Base-by-base conservation (phyloP, 2,329 filamentous ascomycete species). In the Tolypocladium paradoxum region DNA sequence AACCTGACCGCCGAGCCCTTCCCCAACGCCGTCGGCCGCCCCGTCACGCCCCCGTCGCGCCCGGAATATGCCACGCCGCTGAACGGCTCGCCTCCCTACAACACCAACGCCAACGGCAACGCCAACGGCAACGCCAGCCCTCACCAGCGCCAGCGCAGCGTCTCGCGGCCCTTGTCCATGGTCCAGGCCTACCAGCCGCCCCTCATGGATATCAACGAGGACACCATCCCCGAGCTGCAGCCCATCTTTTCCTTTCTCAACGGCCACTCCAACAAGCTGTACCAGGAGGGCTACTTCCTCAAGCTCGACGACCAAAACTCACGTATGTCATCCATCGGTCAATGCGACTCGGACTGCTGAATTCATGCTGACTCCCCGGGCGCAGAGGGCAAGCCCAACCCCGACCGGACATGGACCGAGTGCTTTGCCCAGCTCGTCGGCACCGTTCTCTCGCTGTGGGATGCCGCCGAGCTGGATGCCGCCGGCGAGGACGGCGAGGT, bases 401-500 rank as follows among this genome's bases (percentile, higher is more conserved):
- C 80, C 43, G 91, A 96, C 69, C 80, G 93, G 62, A 88, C 84
- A 58, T 99, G 93, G 93, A 87, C 87, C 37, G 93, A 99, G 75
- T 96, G 90, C 70, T 99, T 97, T 71, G 91, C 92, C 45, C 93
- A 97, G 68, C 83, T 99, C 18, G 90, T 96, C 20, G 93, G 93
- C 59, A 97, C 93, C 1, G 89, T 97, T 18, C 74, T 99, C 54
- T 96, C 93, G 7, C 74, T 97, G 49, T 99, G 93, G 93, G 92
- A 99, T 70, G 91, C 92, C 27, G 84, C 88, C 58, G 90, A 93
- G 67, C 78, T 97, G 54, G 93, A 99, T 72, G 84, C 83, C 38
- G 91, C 89, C 14, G 90, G 88, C 36, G 85, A 90, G 61, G 83
- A 93, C 62, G 87, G 85, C 58, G 88, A 95, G 65, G 88, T 95